Evolutionary conservation across 225 moss, liverwort and hornwort genomes (phyloP), one percentile per base, ranked within the genome.

Genomic region (Pseudoscleropodium purum): DNA sequence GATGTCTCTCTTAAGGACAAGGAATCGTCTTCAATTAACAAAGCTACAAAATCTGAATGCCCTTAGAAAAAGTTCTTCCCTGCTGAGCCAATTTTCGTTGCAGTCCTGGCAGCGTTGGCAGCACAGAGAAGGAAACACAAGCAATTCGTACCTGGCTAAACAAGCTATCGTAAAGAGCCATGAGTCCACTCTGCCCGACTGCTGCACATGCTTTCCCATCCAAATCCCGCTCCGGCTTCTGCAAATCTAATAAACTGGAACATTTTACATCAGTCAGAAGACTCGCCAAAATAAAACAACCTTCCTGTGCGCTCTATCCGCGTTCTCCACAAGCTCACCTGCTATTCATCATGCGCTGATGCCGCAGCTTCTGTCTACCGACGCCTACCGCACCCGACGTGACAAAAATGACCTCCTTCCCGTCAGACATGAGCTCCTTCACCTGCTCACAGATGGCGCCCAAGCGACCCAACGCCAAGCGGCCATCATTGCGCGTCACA

Each of bases 121-220:
- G 75, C 84, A 73, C 59, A 41, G 51, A 86, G 49, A n/a, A 86
- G 43, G 26, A 75, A 41, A 68, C 15, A 81, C 54, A 75, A 19
- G 78, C 76, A 79, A 78, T 10, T 8, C 54, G 36, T 88, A 98
- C 98, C 93, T 96, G 95, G 83, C 91, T 90, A 88, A 96, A 99
- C 86, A 99, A 93, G 87, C 94, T 95, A 89, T 99, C 99, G 86
- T 99, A 99, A 3, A 99, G 92, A 69, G 99, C 94, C 99, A 95
- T 93, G 3, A 99, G 93, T 5, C 99, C 96, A 78, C 95, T 96
- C 81, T 97, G 99, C 0, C 99, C 99, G 2, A 99, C 96, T 26
- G 96, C 95, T 21, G 97, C 99, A 60, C 97, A 97, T 29, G 97
- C 96, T 82, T 99, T 99, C 85, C 97, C 99, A 93, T 99, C 97